Conservation (phyloP, 2,329 filamentous ascomycete genomes). For the Sclerotinia minor region DNA sequence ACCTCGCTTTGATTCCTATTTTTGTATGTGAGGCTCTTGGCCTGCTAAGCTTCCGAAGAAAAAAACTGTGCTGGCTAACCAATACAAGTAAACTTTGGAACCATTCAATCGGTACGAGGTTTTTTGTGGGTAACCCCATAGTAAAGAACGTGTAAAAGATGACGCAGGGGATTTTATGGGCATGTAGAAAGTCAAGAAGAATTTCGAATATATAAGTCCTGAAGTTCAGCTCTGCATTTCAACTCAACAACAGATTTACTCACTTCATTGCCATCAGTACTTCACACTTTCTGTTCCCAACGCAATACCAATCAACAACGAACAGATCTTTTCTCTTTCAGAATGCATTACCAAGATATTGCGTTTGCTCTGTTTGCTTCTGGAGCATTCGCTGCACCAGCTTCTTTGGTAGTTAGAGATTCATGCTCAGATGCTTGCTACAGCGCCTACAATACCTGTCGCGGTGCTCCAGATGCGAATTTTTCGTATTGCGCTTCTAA, state of each 20-base stretch:
- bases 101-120: background rate
- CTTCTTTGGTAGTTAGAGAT: background rate
- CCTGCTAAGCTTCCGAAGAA: no score
- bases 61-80: background rate
- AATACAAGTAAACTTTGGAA: background rate
- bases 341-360: constrained; percentile 14
- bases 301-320: background rate
- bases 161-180: background rate
- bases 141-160: background rate
- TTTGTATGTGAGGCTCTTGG: no score
- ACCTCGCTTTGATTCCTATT: no score
- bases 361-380: constrained; percentile 8
- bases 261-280: background rate
- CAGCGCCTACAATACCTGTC: background rate
- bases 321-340: background rate
- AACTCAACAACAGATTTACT: background rate
- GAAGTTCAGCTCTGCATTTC: no score
- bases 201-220: constrained; percentile 4
- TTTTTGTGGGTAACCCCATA: background rate
- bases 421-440: constrained; percentile 4
- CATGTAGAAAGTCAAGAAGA: background rate
- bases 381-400: constrained; percentile 17
- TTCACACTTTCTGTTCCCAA: background rate
- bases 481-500: background rate
- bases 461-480: background rate